These are phyloP conservation scores for Rhododendron simsii DNA, from an alignment of 148 eudicot species.

Conservation along the genomic window DNA sequence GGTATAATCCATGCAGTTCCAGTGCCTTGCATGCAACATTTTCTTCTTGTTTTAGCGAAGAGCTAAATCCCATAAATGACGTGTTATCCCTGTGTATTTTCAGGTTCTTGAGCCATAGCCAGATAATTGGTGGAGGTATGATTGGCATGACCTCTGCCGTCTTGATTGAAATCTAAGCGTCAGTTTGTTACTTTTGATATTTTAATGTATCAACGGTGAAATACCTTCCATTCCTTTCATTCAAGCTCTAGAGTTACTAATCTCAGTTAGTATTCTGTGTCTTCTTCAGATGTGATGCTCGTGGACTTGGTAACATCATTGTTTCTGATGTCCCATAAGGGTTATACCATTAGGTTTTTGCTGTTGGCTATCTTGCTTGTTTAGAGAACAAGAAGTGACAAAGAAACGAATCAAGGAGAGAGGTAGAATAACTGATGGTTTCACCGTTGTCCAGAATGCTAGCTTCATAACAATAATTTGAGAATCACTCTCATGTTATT, in stretches of 20 bases:
- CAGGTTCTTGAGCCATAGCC: slow-evolving; percentile 24
- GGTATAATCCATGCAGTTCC: slow-evolving; percentile 1
- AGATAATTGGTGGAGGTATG: slow-evolving; percentile 29
- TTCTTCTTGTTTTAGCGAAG: neutral
- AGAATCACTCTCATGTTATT: neutral
- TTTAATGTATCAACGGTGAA: neutral
- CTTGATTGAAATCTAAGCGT: slow-evolving; percentile 10
- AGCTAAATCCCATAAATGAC: slow-evolving; percentile 1
- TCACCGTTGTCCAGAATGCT: neutral
- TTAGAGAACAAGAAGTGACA: neutral
- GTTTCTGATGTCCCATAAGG: neutral
- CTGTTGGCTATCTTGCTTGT: slow-evolving; percentile 1
- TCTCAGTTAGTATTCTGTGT: neutral
- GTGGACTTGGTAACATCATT: neutral
- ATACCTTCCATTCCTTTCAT: neutral
- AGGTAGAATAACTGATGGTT: slow-evolving; percentile 1
- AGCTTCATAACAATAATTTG: neutral
- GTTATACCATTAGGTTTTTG: neutral
- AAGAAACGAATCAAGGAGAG: neutral
- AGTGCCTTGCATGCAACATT: neutral
- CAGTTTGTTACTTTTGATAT: neutral
- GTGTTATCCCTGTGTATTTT: slow-evolving; percentile 12
- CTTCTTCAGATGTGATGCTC: neutral
- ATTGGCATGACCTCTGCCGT: slow-evolving; percentile 17
- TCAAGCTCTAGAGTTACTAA: slow-evolving; percentile 3